A percentile compares a stretch with the other conserved stretches of the same genome.
phyloP scores from a whole-genome alignment of 805 yeast species.

The Zygoascus tannicola region DNA sequence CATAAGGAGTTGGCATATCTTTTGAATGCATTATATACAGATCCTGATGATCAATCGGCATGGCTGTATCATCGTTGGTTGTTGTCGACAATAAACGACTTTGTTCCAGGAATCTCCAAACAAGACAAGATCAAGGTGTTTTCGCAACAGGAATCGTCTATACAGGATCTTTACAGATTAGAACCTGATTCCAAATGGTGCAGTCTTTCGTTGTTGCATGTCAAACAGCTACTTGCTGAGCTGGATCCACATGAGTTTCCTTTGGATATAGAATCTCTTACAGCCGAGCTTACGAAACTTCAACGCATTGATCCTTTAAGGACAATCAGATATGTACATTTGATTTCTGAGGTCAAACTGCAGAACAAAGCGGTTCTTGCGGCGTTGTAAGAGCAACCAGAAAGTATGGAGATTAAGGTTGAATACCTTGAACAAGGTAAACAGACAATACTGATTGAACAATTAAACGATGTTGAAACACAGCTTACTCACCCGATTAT shows the following conservation, averaged over 20 bases:
- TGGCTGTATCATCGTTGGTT: slow-evolving; percentile 90
- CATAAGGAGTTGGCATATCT: slow-evolving; percentile 54
- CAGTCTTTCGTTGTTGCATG: slow-evolving; percentile 46
- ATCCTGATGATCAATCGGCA: slow-evolving; percentile 87
- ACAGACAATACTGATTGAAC: too few species aligned
- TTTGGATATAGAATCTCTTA: slow-evolving; percentile 11
- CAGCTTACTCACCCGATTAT: background rate
- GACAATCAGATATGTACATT: slow-evolving; percentile 18
- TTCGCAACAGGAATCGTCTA: slow-evolving; percentile 35
- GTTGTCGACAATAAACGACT: slow-evolving; percentile 28
- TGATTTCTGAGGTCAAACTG: background rate
- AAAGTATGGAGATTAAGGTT: too few species aligned
- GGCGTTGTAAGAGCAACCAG: background rate
- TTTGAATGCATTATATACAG: slow-evolving; percentile 81
- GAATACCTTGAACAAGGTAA: too few species aligned
- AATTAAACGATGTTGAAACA: too few species aligned
- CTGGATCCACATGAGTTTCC: slow-evolving; percentile 15
- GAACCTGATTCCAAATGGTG: slow-evolving; percentile 76
- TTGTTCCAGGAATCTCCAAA: slow-evolving; percentile 22
- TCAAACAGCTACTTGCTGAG: slow-evolving; percentile 24
- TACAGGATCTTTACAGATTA: slow-evolving; percentile 57
- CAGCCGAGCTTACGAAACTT: slow-evolving; percentile 26
- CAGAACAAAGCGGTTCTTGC: background rate
- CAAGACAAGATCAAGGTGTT: slow-evolving; percentile 35
- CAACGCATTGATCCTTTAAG: slow-evolving; percentile 23